Conservation (phyloP, 2,329 filamentous ascomycete genomes). For the Tympanopsis confertula region DNA sequence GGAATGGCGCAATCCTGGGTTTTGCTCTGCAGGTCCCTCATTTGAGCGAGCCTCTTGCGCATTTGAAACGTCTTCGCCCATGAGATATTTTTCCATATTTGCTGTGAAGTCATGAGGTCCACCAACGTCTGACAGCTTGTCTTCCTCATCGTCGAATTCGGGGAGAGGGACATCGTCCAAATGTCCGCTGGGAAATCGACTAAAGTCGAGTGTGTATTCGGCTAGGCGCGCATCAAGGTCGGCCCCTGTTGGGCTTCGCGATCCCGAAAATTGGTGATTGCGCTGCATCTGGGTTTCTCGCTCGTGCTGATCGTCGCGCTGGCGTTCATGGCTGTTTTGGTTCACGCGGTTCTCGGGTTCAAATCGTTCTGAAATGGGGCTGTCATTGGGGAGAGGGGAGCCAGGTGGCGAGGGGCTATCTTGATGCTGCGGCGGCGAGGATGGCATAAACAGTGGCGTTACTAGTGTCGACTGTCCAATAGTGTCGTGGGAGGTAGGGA, state of each 20-base stretch:
- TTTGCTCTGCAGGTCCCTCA: background rate
- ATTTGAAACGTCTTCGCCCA: conserved; percentile 12
- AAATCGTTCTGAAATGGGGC: background rate
- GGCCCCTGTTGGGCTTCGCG: conserved; percentile 7
- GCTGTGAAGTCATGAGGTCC: conserved; percentile 27
- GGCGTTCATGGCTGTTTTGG: no score
- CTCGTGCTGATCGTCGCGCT: background rate
- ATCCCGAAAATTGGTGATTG: conserved; percentile 1
- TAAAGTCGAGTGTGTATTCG: conserved; percentile 24
- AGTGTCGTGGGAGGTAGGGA: conserved; percentile 25
- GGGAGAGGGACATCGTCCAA: conserved; percentile 12
- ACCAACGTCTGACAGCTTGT: conserved; percentile 21
- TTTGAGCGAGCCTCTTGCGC: background rate
- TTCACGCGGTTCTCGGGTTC: background rate
- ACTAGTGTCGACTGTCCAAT: conserved; percentile 23
- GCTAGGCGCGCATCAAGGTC: conserved; percentile 24
- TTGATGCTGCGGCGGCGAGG: conserved; percentile 14
- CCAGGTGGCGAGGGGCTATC: background rate
- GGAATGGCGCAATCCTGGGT: no score
- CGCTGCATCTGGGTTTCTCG: background rate
- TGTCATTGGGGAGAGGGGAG: background rate
- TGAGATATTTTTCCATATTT: conserved; percentile 24
- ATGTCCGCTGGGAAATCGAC: conserved; percentile 17
- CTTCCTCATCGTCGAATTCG: conserved; percentile 12
- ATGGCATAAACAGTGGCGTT: conserved; percentile 20